A percentile compares a stretch with the other conserved stretches of the same genome.
Evolutionary conservation across 352 stramenopile species (phyloP).

Genomic region (Globisporangium nagaii): DNA sequence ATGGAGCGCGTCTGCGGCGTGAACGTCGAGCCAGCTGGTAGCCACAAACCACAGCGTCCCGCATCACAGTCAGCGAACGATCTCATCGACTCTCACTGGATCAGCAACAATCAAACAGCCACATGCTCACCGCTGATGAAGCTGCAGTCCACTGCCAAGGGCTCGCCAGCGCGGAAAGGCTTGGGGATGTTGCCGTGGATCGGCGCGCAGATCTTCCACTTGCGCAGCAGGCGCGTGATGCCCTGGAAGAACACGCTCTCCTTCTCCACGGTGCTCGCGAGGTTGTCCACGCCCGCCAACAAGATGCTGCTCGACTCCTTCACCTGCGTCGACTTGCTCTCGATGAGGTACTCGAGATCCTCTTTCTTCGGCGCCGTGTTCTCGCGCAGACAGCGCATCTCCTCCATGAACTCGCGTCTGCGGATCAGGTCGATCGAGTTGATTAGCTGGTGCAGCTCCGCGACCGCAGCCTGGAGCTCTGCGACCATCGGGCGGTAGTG

Average conservation of each 20-base stretch:
- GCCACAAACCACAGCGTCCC: background rate
- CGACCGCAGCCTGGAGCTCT: conserved; percentile 72
- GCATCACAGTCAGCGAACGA: background rate
- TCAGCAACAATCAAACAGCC: background rate
- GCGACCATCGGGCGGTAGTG: conserved; percentile 82
- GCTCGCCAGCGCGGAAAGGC: conserved; percentile 77
- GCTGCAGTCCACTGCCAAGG: conserved; percentile 81
- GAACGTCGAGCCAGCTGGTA: conserved; percentile 68
- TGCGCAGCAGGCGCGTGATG: conserved; percentile 68
- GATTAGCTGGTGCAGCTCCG: conserved; percentile 81
- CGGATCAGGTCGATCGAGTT: conserved; percentile 86
- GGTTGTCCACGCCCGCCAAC: conserved; percentile 57
- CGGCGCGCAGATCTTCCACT: conserved; percentile 84
- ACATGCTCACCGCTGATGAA: conserved; percentile 60
- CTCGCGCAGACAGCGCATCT: conserved; percentile 83
- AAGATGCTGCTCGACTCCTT: conserved; percentile 75
- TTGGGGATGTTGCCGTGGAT: conserved; percentile 87
- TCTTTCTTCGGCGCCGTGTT: conserved; percentile 80
- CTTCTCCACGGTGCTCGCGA: conserved; percentile 68
- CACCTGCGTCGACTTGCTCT: conserved; percentile 69
- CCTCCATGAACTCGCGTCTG: conserved; percentile 72
- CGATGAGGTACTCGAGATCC: conserved; percentile 73
- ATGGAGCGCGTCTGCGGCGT: conserved; percentile 65
- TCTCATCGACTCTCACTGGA: background rate
- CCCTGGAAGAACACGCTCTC: conserved; percentile 84